A percentile compares a stretch with the other conserved stretches of the same genome.
Conservation (phyloP, 352 stramenopile species). For the Globisporangium middletonii region DNA sequence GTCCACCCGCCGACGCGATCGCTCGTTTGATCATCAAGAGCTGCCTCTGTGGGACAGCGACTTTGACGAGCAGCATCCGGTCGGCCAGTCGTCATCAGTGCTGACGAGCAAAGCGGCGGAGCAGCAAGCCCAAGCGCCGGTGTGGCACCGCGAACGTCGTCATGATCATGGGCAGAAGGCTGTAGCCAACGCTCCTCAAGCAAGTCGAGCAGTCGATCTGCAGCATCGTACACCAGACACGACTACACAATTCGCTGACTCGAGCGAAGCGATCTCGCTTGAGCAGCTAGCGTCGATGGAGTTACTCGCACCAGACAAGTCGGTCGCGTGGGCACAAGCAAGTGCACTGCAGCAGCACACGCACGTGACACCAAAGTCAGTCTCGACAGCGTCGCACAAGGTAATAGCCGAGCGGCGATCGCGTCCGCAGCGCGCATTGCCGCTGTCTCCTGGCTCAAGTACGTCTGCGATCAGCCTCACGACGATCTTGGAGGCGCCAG, state of each 20-base stretch:
- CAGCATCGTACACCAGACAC: neutral
- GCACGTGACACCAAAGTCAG: neutral
- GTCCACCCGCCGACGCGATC: neutral
- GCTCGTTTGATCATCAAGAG: neutral
- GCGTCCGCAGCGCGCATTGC: neutral
- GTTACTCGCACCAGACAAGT: neutral
- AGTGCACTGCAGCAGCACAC: neutral
- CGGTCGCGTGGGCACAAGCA: neutral
- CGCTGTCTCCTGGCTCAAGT: too few species aligned
- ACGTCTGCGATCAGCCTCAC: slow-evolving; percentile 1
- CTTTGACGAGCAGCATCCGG: too few species aligned
- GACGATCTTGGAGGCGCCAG: slow-evolving; percentile 7
- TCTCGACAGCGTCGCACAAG: neutral
- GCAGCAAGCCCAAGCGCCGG: too few species aligned
- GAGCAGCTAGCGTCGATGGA: slow-evolving; percentile 12
- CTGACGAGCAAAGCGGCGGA: too few species aligned
- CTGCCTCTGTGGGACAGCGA: neutral
- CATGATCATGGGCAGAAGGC: too few species aligned
- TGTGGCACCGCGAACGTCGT: neutral
- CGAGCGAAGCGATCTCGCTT: slow-evolving; percentile 5
- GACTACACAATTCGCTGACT: neutral
- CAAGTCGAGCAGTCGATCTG: neutral
- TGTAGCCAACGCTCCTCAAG: too few species aligned
- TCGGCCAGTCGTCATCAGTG: too few species aligned
- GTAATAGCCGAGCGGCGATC: too few species aligned